phyloP scores from a whole-genome alignment of 371 early-diverging fungal species.

The Mucor sp. region DNA sequence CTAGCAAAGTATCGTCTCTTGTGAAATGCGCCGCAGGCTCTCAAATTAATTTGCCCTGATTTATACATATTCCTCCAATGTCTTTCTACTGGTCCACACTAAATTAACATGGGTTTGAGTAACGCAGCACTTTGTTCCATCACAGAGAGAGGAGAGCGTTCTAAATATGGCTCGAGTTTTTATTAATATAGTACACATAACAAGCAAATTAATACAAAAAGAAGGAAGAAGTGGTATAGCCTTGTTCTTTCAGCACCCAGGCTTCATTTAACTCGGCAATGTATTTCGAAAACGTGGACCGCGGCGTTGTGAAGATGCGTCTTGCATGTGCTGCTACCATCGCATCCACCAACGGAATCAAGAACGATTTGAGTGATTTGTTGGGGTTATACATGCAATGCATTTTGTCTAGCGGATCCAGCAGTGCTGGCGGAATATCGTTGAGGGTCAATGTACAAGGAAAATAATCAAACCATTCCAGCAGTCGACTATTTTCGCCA shows the following conservation, averaged over 20 bases:
- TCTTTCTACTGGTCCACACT: no score
- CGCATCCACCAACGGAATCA: conserved; percentile 50
- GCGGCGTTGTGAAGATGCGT: conserved; percentile 35
- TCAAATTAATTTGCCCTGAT: no score
- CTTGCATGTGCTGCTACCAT: conserved; percentile 45
- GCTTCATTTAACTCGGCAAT: conserved; percentile 40
- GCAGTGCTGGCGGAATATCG: conserved; percentile 33
- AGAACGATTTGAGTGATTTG: conserved; percentile 36
- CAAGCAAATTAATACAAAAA: conserved; percentile 7
- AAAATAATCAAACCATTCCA: conserved; percentile 44
- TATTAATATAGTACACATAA: no score
- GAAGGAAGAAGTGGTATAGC: conserved; percentile 18
- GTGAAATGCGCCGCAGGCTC: no score
- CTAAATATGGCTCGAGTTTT: no score
- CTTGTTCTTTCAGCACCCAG: conserved; percentile 34
- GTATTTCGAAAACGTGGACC: conserved; percentile 49
- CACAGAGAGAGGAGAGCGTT: no score
- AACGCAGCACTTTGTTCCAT: no score
- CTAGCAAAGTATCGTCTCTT: no score
- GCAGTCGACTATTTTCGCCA: conserved; percentile 24
- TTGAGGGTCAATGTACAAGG: conserved; percentile 44
- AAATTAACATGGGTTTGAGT: no score
- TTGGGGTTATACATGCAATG: conserved; percentile 34
- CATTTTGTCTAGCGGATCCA: conserved; percentile 28
- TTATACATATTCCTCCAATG: no score